Evolutionary conservation across 2,329 filamentous ascomycete species (phyloP).

Genomic region (Sporothrix schenckii): DNA sequence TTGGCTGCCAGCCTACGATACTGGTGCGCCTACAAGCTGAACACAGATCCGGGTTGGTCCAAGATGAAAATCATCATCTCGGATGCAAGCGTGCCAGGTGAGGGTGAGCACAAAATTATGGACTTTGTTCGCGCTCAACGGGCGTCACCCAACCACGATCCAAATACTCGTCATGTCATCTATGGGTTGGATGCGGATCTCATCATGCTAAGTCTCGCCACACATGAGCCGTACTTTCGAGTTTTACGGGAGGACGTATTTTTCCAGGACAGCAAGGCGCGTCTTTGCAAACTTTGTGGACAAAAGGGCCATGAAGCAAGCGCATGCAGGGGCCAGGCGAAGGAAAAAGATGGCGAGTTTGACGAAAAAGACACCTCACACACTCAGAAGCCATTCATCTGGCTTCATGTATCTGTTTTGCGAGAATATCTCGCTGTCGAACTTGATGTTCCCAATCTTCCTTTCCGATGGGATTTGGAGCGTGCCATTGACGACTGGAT

Average conservation of each 20-base stretch:
- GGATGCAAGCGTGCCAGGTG: conserved; percentile 94
- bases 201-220: conserved; percentile 96
- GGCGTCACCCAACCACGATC: conserved; percentile 85
- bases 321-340: conserved; percentile 78
- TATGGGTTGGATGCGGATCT: conserved; percentile 97
- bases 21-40: conserved; percentile 97
- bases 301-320: conserved; percentile 89
- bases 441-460: conserved; percentile 77
- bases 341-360: conserved; percentile 76
- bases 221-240: conserved; percentile 95
- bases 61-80: conserved; percentile 98
- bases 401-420: conserved; percentile 90
- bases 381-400: conserved; percentile 90
- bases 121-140: conserved; percentile 94
- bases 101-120: conserved; percentile 99
- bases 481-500: conserved; percentile 97
- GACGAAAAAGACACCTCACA: conserved; percentile 76
- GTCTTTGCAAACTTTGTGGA: conserved; percentile 84
- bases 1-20: conserved; percentile 87
- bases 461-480: conserved; percentile 90
- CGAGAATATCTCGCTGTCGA: conserved; percentile 93
- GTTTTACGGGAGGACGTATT: conserved; percentile 97
- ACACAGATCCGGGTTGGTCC: conserved; percentile 93
- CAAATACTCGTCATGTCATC: conserved; percentile 96
- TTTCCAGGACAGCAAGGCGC: conserved; percentile 79